These are phyloP conservation scores for Pyropia yezoensis DNA, from an alignment of 23 red algal species.

Conservation along the genomic window DNA sequence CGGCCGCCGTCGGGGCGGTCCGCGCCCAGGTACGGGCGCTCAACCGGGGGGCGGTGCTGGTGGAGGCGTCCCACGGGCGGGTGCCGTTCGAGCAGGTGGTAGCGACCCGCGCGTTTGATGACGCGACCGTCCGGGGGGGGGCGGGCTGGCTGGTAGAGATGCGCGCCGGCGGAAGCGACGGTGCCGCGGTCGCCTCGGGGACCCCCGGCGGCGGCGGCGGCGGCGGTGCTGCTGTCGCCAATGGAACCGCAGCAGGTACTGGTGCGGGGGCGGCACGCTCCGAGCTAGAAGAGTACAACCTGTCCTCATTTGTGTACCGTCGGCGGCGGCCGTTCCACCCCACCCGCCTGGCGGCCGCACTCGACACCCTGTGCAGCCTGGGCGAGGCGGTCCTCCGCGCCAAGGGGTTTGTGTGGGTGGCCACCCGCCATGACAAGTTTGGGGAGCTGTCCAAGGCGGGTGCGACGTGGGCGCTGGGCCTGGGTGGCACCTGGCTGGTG, in stretches of 20 bases:
- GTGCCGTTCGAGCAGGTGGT: constrained; percentile 2
- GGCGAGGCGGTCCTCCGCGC: constrained; percentile 20
- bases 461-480: constrained; percentile 5
- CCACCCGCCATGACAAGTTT: constrained; percentile 19
- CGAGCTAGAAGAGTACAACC: constrained; percentile 19
- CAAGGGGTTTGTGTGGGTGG: constrained; percentile 39
- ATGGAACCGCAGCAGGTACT: too few species aligned
- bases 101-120: neutral
- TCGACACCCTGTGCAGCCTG: constrained; percentile 4
- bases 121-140: neutral
- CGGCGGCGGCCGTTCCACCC: constrained; percentile 36
- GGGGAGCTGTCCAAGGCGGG: constrained; percentile 25
- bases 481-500: constrained; percentile 20
- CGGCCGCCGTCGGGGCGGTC: neutral
- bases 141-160: constrained; percentile 3
- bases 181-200: too few species aligned
- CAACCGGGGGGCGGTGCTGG: constrained; percentile 18
- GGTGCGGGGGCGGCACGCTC: neutral
- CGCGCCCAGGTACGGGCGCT: constrained; percentile 19
- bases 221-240: too few species aligned
- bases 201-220: too few species aligned
- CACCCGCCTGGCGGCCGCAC: constrained; percentile 6
- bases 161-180: too few species aligned
- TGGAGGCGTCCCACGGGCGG: neutral
- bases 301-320: constrained; percentile 44